Conservation (phyloP, 225 moss, liverwort and hornwort species). For the Marchantia paleacea region DNA sequence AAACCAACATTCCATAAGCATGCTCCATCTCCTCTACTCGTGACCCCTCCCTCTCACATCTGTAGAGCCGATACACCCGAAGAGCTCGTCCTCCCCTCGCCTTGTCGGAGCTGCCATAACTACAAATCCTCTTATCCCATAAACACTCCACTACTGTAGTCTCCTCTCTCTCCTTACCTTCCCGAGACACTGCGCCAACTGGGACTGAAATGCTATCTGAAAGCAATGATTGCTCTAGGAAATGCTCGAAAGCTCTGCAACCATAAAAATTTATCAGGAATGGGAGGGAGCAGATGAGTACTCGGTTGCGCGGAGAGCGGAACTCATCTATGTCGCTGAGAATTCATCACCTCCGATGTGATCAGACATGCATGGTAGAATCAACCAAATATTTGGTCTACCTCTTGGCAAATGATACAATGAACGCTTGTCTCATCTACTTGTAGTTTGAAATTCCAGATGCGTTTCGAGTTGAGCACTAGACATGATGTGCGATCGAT, state of each 20-base stretch:
- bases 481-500: too few relatives aligned
- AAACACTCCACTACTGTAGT: neutral
- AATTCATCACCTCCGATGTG: too few relatives aligned
- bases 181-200: constrained; percentile 11
- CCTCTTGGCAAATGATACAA: too few relatives aligned
- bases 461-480: too few relatives aligned
- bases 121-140: neutral
- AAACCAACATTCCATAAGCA: neutral
- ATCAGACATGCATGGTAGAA: too few relatives aligned
- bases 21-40: neutral
- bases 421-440: too few relatives aligned
- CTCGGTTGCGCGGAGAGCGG: too few relatives aligned
- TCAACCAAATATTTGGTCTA: too few relatives aligned
- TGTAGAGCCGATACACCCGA: neutral
- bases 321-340: too few relatives aligned
- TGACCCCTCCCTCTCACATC: neutral
- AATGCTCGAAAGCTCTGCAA: constrained; percentile 9
- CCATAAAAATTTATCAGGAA: too few relatives aligned
- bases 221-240: constrained; percentile 9
- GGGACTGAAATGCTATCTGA: constrained; percentile 15
- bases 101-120: neutral
- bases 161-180: neutral
- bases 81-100: neutral
- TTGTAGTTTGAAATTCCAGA: too few relatives aligned
- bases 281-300: too few relatives aligned